A percentile compares a stretch with the other conserved stretches of the same genome.
Evolutionary conservation across 441 rosid species (phyloP).

Genomic region (Populus trichocarpa): DNA sequence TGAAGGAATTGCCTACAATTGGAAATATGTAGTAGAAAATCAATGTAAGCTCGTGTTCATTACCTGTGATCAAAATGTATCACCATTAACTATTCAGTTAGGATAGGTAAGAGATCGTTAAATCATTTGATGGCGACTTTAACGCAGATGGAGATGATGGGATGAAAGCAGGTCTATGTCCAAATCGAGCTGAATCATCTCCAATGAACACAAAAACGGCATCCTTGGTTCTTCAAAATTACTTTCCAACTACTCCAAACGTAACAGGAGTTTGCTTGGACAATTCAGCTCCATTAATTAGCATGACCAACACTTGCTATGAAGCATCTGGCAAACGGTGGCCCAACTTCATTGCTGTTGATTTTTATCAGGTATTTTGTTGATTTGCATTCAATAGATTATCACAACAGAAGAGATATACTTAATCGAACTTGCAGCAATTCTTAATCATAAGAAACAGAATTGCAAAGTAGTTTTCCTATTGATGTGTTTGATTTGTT

Average conservation of each 20-base stretch:
- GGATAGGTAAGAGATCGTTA: background rate
- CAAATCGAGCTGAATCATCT: constrained; percentile 66
- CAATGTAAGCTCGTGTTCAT: constrained; percentile 48
- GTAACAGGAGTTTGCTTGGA: constrained; percentile 52
- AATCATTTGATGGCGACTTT: constrained; percentile 4
- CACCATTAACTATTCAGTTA: background rate
- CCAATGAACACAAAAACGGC: constrained; percentile 49
- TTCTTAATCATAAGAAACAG: background rate
- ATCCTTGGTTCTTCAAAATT: constrained; percentile 70
- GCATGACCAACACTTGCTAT: constrained; percentile 64
- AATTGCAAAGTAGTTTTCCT: background rate
- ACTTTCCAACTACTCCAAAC: constrained; percentile 63
- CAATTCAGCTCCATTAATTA: constrained; percentile 69
- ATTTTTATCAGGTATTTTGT: constrained; percentile 67
- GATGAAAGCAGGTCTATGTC: constrained; percentile 64
- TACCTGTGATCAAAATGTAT: background rate
- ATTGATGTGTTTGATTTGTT: constrained; percentile 2
- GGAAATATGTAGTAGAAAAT: constrained; percentile 87
- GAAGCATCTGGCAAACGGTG: constrained; percentile 76
- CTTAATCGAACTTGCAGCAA: background rate
- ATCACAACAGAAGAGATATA: background rate
- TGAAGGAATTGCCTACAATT: constrained; percentile 84
- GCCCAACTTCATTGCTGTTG: constrained; percentile 98
- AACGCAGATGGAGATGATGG: constrained; percentile 82
- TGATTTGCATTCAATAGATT: background rate